These are phyloP conservation scores for Pochonia chlamydosporia DNA, from an alignment of 2,329 filamentous ascomycete species.

Conservation along the genomic window DNA sequence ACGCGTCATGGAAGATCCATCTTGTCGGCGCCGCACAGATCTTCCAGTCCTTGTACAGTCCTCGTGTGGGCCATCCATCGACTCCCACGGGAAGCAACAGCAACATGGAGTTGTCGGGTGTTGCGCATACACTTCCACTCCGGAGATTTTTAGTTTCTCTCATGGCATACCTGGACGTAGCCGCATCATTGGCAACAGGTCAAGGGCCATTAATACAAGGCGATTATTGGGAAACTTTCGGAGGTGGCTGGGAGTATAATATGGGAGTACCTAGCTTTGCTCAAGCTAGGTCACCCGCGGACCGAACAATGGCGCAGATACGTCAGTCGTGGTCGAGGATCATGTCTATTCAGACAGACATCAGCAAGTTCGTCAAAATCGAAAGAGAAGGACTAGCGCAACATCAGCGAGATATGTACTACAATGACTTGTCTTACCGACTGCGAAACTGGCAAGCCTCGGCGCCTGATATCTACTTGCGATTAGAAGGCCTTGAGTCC, in stretches of 20 bases:
- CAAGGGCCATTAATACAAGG: constrained; percentile 30
- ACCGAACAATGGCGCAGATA: constrained; percentile 11
- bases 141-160: constrained; percentile 29
- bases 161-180: constrained; percentile 32
- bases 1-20: constrained; percentile 30
- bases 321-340: constrained; percentile 13
- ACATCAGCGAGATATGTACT: constrained; percentile 6
- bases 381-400: not conserved
- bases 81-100: not conserved
- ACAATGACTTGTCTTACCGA: constrained; percentile 7
- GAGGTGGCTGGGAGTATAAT: constrained; percentile 30
- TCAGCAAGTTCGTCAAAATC: constrained; percentile 11
- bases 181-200: constrained; percentile 29
- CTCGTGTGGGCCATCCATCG: not conserved
- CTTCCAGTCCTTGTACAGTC: constrained; percentile 17
- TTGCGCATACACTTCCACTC: constrained; percentile 4
- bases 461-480: constrained; percentile 8
- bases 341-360: constrained; percentile 14
- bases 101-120: not conserved
- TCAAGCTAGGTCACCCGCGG: not conserved
- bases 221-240: constrained; percentile 31
- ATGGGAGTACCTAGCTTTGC: constrained; percentile 13
- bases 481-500: not conserved
- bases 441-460: constrained; percentile 12
- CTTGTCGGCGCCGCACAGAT: constrained; percentile 32